These are phyloP conservation scores for Hypoxylon subgilvum DNA, from an alignment of 495 filamentous ascomycete genomes.

Conservation along the genomic window DNA sequence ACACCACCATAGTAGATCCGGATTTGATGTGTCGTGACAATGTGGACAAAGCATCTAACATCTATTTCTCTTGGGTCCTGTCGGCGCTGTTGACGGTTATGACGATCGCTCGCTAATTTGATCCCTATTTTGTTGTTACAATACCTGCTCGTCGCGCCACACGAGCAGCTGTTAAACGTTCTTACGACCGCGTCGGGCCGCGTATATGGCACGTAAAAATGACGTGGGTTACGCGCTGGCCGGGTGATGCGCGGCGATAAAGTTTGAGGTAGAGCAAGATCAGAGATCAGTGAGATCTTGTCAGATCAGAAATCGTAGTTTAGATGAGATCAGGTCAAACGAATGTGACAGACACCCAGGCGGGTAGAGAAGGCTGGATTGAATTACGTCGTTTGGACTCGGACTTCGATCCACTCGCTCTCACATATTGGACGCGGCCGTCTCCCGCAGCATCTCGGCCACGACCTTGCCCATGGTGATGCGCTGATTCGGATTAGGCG, in stretches of 20 bases:
- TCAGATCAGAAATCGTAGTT: not conserved
- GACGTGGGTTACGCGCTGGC: not conserved
- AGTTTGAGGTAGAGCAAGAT: conserved; percentile 9
- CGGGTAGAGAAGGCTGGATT: not conserved
- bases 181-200: not conserved
- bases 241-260: not conserved
- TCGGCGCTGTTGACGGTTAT: not conserved
- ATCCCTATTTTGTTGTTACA: conserved; percentile 21
- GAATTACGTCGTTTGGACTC: not conserved
- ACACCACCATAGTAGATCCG: no score
- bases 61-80: not conserved
- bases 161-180: conserved; percentile 17
- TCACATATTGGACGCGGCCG: conserved; percentile 21
- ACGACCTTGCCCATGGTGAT: conserved; percentile 51
- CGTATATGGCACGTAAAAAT: not conserved
- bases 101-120: conserved; percentile 18
- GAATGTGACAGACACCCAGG: not conserved
- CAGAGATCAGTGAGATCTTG: not conserved
- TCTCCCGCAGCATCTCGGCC: conserved; percentile 44
- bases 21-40: not conserved
- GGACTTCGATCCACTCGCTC: not conserved
- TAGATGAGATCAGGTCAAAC: not conserved
- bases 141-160: not conserved
- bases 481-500: conserved; percentile 50
- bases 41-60: not conserved